phyloP scores from a whole-genome alignment of 345 rosid species.

The Populus ilicifolia region DNA sequence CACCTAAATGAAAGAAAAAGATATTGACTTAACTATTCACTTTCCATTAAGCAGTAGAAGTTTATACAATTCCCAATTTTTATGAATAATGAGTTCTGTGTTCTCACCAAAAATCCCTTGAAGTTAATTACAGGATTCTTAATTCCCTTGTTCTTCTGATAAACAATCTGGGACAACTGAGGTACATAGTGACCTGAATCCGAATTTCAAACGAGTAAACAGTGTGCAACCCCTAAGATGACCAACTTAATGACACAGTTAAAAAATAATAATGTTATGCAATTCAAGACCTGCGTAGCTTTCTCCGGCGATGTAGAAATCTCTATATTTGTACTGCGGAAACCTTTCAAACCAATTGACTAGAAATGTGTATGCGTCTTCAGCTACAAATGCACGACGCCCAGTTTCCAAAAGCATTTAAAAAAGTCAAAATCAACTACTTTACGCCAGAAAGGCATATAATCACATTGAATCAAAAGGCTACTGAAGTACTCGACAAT shows the following conservation, averaged over 20 bases:
- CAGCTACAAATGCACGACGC: conserved; percentile 50
- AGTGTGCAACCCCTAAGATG: not conserved
- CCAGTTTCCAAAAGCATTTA: conserved; percentile 9
- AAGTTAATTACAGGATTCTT: conserved; percentile 69
- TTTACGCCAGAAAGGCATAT: not conserved
- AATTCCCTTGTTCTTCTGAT: conserved; percentile 58
- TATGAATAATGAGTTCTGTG: not conserved
- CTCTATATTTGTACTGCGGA: conserved; percentile 90
- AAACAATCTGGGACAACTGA: conserved; percentile 79
- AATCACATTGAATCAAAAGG: not conserved
- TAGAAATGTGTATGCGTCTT: conserved; percentile 77
- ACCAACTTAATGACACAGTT: not conserved
- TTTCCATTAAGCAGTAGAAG: conserved; percentile 9
- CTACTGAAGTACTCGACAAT: not conserved
- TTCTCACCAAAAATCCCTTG: conserved; percentile 85
- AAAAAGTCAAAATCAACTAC: conserved; percentile 19
- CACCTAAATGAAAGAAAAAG: conserved; percentile 42
- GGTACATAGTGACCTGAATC: conserved; percentile 94
- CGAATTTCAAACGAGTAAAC: not conserved
- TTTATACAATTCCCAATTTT: not conserved
- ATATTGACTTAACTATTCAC: not conserved
- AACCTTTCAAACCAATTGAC: conserved; percentile 90
- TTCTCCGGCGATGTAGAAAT: conserved; percentile 91
- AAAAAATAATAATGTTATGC: not conserved
- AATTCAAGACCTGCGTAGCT: conserved; percentile 74